Evolutionary conservation across 2,329 filamentous ascomycete species (phyloP).

Genomic region (Clonostachys sp.): DNA sequence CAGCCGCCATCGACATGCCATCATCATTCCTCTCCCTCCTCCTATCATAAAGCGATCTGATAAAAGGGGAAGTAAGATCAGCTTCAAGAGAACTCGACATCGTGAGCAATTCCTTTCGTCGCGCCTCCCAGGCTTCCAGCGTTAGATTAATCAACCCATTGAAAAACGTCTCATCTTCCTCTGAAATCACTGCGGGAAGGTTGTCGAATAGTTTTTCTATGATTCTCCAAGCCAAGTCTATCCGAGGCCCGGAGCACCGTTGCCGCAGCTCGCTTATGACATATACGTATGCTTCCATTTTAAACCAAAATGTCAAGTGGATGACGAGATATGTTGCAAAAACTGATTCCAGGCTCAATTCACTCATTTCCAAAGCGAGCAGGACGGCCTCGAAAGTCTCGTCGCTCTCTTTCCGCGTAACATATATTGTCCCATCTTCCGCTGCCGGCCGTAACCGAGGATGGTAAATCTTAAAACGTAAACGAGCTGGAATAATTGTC

Average conservation of each 20-base stretch:
- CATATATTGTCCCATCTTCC: constrained; percentile 2
- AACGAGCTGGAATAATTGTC: constrained; percentile 12
- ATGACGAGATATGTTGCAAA: constrained; percentile 19
- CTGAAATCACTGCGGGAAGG: constrained; percentile 8
- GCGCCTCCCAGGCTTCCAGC: constrained; percentile 12
- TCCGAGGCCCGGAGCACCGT: constrained; percentile 6
- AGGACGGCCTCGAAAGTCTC: constrained; percentile 14
- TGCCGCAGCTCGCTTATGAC: constrained; percentile 19
- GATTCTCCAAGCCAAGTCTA: constrained; percentile 16
- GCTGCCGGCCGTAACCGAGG: constrained; percentile 9
- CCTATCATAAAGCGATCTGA: too few relatives aligned
- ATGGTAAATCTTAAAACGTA: constrained; percentile 20
- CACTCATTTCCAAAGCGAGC: constrained; percentile 12
- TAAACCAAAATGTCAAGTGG: constrained; percentile 14
- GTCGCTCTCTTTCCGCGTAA: constrained; percentile 12
- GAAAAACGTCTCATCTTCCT: constrained; percentile 2
- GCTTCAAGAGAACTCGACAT: too few relatives aligned
- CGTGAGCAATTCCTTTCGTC: constrained; percentile 3
- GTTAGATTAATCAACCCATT: constrained; percentile 7
- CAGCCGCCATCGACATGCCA: too few relatives aligned
- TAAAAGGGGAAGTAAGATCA: too few relatives aligned
- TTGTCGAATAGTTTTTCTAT: constrained; percentile 14
- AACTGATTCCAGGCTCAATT: constrained; percentile 11
- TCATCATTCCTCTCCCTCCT: too few relatives aligned
- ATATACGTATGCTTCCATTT: constrained; percentile 23